These are phyloP conservation scores for Graphiopsis chlorocephala DNA, from an alignment of 2,329 filamentous ascomycete species.

Conservation along the genomic window DNA sequence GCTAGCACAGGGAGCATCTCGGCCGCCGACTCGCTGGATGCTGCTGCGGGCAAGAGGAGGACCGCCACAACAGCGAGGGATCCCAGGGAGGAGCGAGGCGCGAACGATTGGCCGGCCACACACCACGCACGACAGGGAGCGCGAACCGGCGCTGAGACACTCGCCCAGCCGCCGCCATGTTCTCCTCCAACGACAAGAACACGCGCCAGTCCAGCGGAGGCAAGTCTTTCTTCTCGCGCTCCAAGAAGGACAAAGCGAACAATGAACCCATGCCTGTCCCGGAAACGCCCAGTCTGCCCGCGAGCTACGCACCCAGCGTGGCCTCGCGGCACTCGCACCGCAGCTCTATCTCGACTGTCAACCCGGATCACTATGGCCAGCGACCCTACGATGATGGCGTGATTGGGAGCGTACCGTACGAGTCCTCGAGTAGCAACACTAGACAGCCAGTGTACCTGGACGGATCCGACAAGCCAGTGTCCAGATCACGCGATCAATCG, in stretches of 20 bases:
- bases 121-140: constrained; percentile 5
- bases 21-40: constrained; percentile 9
- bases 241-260: constrained; percentile 70
- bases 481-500: constrained; percentile 67
- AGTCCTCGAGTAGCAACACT: constrained; percentile 63
- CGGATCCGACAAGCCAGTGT: constrained; percentile 60
- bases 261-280: constrained; percentile 62
- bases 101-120: neutral
- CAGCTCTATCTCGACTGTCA: constrained; percentile 50
- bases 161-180: constrained; percentile 12
- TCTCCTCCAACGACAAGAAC: constrained; percentile 42
- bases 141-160: constrained; percentile 13
- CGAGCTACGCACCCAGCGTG: constrained; percentile 39
- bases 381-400: constrained; percentile 51
- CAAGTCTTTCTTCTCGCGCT: constrained; percentile 81
- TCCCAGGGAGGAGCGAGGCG: constrained; percentile 8
- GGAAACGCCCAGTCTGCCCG: constrained; percentile 56
- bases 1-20: constrained; percentile 9
- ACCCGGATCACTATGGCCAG: constrained; percentile 22
- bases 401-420: constrained; percentile 86
- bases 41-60: constrained; percentile 14
- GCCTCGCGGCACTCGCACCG: constrained; percentile 69
- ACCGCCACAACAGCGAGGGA: constrained; percentile 13
- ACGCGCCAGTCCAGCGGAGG: constrained; percentile 76
- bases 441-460: constrained; percentile 71